Evolutionary conservation across 1,284 basidiomycete genomes (phyloP), one percentile per base, ranked within the genome.

Genomic region (Rhodotorula glutinis): DNA sequence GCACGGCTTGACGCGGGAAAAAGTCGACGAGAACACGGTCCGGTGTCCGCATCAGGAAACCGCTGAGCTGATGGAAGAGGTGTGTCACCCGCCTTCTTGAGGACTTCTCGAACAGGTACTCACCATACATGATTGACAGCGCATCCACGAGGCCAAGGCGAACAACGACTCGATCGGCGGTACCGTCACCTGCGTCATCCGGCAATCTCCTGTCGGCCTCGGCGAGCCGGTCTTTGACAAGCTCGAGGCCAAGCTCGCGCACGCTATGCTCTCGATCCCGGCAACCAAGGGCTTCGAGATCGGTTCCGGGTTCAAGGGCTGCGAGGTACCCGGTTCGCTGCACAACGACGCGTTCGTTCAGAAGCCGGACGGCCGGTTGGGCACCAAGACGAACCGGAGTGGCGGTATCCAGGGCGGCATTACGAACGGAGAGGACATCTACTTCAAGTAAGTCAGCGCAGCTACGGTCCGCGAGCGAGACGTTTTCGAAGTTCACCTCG

Each of bases 161-260:
- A 84, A 86, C 21, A 82, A 87, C 73, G 96, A 99, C 81, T 97
- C 93, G 7, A 96, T 98, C 74, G 96, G 96, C 66, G 96, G 96
- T 30, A 97, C 92, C 10, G 87, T 98, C 66, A 98, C 92, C 61
- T 98, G 96, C 79, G 90, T 98, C 51, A 91, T 99, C 76, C 89
- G 95, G 62, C 86, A 88, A 72, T 86, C 90, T 10, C 94, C 96
- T 51, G 81, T 88, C 25, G 96, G 96, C 4, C 85, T 98, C 46
- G 96, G 96, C 63, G 96, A 98, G 80, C 96, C 96, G 54, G 90
- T 92, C 65, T 98, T 99, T 79, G 94, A 99, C 85, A 98, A 98
- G 82, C 88, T 98, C 78, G 96, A 98, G 80, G 96, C 96, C 43
- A 87, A 88, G 74, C 87, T 99, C 66, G 96, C 86, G 4, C 96